Evolutionary conservation across 257 asterid species (phyloP), one percentile per base, ranked within the genome.

Genomic region (Dorcoceras hygrometricum): DNA sequence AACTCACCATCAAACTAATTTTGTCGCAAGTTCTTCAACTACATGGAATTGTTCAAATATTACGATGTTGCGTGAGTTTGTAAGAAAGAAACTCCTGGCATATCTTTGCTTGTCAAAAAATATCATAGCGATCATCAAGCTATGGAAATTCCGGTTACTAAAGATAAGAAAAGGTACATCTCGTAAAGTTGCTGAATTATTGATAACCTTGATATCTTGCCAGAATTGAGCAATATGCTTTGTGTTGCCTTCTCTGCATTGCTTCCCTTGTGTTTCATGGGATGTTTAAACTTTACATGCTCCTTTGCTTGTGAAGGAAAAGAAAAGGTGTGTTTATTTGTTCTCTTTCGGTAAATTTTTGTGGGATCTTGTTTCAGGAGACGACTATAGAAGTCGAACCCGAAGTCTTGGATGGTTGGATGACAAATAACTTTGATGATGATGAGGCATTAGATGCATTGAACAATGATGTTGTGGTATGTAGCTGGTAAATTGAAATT

Each of bases 381-480:
- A 65, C 81, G 16, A 43, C 25, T 25, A 27, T 78, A 23, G 79
- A 8, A 71, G 67, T 67, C 0, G 88, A 76, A 59, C 80, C 74
- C 16, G 71, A 59, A 65, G 75, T 54, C 43, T 71, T 43, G 12
- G 76, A 77, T 71, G 77, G 79, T 59, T 76, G 73, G 74, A 55
- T 71, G 66, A n/a, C 62, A 58, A 74, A 71, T 53, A 58, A 78
- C 46, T 77, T 68, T 46, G 80, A 59, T 57, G 89, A 82, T 26
- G 86, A 87, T 2, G 84, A 81, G 79, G 91, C 95, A 36, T 66
- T 92, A 75, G 86, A 79, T 65, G 97, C 97, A 8, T 85, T 75
- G 68, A 82, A 71, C 57, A 86, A 83, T 72, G 87, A 79, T 10
- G 95, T 71, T 43, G 95, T 22, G 84, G 98, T 92, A 75, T 25